Percentiles rank a stretch among this genome's conserved stretches.
These are phyloP conservation scores for Aleurites moluccanus DNA, from an alignment of 441 rosid species.

Conservation along the genomic window DNA sequence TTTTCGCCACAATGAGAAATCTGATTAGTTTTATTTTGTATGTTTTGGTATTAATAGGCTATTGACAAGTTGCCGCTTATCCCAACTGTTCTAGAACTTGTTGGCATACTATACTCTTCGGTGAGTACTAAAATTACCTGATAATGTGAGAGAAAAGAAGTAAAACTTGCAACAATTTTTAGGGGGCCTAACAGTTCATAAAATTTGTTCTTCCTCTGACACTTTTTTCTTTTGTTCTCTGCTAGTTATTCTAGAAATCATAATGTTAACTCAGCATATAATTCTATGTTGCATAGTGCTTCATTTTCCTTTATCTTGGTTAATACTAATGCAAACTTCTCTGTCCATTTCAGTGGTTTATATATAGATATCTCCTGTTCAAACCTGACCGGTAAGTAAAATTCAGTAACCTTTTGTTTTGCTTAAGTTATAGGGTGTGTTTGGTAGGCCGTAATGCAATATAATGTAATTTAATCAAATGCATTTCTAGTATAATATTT, in stretches of 20 bases:
- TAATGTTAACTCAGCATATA: not conserved
- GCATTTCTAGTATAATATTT: too few species aligned
- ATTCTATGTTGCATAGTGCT: not conserved
- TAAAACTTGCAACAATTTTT: not conserved
- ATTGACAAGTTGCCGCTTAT: conserved; percentile 74
- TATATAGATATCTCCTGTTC: conserved; percentile 84
- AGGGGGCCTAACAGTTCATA: not conserved
- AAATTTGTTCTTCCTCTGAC: not conserved
- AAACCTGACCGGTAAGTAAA: conserved; percentile 76
- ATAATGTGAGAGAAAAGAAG: not conserved
- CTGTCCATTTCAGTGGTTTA: conserved; percentile 66
- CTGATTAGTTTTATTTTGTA: conserved; percentile 4
- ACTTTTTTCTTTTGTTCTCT: not conserved
- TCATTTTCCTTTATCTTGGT: not conserved
- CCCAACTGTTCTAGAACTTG: conserved; percentile 61
- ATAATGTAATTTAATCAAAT: too few species aligned
- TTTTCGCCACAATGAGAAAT: not conserved
- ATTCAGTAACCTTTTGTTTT: conserved; percentile 9
- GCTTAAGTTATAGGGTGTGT: not conserved
- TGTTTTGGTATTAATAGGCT: conserved; percentile 37
- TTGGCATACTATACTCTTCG: conserved; percentile 69
- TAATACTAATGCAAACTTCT: conserved; percentile 25
- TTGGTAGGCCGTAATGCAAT: too few species aligned
- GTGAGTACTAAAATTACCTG: conserved; percentile 41
- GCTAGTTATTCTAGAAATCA: not conserved